Evolutionary conservation across 2,329 filamentous ascomycete species (phyloP).

Genomic region (Colletotrichum neosansevieriae): DNA sequence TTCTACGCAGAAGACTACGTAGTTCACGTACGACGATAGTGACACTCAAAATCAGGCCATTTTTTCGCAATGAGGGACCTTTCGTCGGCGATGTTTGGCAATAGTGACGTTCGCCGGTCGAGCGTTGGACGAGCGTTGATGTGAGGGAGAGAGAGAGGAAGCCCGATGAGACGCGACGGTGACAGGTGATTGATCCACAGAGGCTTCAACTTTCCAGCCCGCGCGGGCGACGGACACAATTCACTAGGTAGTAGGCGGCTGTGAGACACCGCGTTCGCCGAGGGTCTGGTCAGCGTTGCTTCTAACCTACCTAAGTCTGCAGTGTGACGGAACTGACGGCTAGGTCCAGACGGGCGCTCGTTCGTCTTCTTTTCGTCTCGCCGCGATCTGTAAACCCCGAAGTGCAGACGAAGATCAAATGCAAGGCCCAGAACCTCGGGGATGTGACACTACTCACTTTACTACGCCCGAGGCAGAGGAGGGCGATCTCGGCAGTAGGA

Average conservation of each 20-base stretch:
- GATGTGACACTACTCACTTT: constrained; percentile 18
- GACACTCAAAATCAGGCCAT: not conserved
- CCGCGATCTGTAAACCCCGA: not conserved
- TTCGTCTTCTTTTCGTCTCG: constrained; percentile 1
- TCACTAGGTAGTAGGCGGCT: constrained; percentile 1
- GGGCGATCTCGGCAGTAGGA: constrained; percentile 13
- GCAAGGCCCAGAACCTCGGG: constrained; percentile 27
- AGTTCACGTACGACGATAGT: not conserved
- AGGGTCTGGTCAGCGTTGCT: not conserved
- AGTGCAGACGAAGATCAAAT: constrained; percentile 19
- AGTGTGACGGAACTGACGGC: constrained; percentile 7
- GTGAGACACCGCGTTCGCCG: constrained; percentile 22
- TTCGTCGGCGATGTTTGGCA: constrained; percentile 7
- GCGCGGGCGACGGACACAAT: not conserved
- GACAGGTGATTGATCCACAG: constrained; percentile 3
- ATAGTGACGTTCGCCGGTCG: not conserved
- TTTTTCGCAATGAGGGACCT: not conserved
- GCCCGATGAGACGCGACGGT: not conserved
- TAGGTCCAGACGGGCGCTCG: not conserved
- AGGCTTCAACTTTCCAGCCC: not conserved
- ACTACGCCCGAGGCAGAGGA: too few species aligned
- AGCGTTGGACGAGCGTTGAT: not conserved
- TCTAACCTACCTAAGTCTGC: too few species aligned
- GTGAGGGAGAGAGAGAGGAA: not conserved
- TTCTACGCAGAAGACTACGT: not conserved